Percentiles rank a stretch among this genome's conserved stretches.
Conservation (phyloP, 768 basidiomycete species). For the Rhodotorula diobovata region DNA sequence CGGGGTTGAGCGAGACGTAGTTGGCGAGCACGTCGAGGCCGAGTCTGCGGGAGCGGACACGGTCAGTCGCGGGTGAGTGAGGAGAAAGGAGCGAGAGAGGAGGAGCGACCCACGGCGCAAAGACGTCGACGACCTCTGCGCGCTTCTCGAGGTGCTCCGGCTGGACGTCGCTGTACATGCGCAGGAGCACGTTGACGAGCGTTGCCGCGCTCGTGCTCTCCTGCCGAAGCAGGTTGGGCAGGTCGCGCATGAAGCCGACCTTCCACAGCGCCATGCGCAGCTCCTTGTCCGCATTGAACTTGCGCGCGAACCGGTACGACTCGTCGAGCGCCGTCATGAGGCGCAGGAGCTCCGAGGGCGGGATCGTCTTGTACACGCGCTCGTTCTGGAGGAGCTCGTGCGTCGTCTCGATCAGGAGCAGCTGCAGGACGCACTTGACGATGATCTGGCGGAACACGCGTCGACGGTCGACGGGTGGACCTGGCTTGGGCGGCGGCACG, state of each 20-base stretch:
- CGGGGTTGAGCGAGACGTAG: slow-evolving; percentile 79
- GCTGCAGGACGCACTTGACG: slow-evolving; percentile 96
- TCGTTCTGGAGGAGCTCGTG: slow-evolving; percentile 90
- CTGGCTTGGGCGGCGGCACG: slow-evolving; percentile 18
- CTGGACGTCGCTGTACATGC: slow-evolving; percentile 92
- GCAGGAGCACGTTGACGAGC: slow-evolving; percentile 79
- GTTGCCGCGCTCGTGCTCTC: slow-evolving; percentile 96
- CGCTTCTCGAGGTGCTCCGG: slow-evolving; percentile 61
- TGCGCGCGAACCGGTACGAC: slow-evolving; percentile 92
- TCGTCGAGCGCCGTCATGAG: slow-evolving; percentile 95
- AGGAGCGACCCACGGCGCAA: slow-evolving; percentile 58
- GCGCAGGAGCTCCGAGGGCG: slow-evolving; percentile 83
- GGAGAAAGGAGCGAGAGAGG: not conserved
- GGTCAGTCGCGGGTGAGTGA: slow-evolving; percentile 43
- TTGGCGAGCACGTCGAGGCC: slow-evolving; percentile 82
- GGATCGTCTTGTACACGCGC: slow-evolving; percentile 85
- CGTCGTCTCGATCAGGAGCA: slow-evolving; percentile 93
- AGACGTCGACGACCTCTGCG: slow-evolving; percentile 68
- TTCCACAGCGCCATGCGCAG: slow-evolving; percentile 95
- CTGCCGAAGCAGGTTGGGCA: slow-evolving; percentile 94
- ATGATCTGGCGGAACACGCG: slow-evolving; percentile 92
- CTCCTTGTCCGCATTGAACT: slow-evolving; percentile 98
- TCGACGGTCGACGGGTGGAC: slow-evolving; percentile 36
- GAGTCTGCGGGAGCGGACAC: slow-evolving; percentile 63
- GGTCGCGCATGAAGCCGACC: slow-evolving; percentile 99